Conservation (phyloP, 495 filamentous ascomycete genomes). For the Oidiodendron maius region DNA sequence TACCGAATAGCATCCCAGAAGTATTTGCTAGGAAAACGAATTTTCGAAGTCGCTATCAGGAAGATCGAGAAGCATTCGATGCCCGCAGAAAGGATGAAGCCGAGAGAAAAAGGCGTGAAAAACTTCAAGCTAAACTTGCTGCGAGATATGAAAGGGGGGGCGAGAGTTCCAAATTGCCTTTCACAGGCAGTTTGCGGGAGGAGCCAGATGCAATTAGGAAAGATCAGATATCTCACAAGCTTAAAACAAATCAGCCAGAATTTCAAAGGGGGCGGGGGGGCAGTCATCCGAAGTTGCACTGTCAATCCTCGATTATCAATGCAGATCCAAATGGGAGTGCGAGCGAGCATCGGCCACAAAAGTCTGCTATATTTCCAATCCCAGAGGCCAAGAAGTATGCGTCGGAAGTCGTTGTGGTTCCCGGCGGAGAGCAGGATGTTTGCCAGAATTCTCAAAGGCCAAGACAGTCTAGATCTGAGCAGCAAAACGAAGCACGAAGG, state of each 20-base stretch:
- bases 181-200: not conserved
- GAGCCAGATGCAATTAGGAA: not conserved
- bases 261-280: not conserved
- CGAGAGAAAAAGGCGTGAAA: not conserved
- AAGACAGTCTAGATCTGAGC: not conserved
- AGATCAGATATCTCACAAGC: not conserved
- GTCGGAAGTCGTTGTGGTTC: not conserved
- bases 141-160: not conserved
- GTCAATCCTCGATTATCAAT: not conserved
- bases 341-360: not conserved
- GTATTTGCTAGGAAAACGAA: not conserved
- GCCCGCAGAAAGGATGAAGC: not conserved
- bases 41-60: not conserved
- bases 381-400: not conserved
- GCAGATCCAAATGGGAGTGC: not conserved
- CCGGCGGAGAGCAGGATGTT: not conserved
- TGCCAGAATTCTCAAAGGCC: not conserved
- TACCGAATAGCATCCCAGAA: constrained; percentile 3
- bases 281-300: not conserved
- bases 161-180: too few species aligned
- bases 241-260: not conserved
- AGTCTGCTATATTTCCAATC: not conserved
- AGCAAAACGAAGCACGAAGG: constrained; percentile 5
- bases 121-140: not conserved
- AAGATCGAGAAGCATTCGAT: constrained; percentile 3